Base-by-base conservation (phyloP, 2,329 filamentous ascomycete genomes). In the Colletotrichum australisinense region DNA sequence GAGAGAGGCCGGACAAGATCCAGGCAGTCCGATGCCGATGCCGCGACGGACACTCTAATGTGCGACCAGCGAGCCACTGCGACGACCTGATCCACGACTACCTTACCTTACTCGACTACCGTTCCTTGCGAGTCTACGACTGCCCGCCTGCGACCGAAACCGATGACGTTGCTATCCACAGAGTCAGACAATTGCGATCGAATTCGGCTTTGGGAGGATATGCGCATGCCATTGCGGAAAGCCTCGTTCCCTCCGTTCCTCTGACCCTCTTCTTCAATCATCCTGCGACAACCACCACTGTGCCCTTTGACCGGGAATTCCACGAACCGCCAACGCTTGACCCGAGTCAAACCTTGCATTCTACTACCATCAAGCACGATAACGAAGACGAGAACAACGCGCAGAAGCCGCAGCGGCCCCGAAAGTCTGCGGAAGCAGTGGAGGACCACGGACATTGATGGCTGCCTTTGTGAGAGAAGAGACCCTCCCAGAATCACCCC, bases 381-480 rank as follows among this genome's bases (percentile, higher is more conserved):
- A 9, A 49, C 42, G 42, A 49, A 19, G 7, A 49, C 42, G 8
- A 35, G 11, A 35, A 49, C 19, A n/a, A 49, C 42, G 42, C 19
- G 42, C 42, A 49, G 42, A 49, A 52, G 60, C 35, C 46, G 52
- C 59, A 38, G 35, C 65, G 30, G 53, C 53, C 30, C 59, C 42
- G 30, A 59, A 58, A 30, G 59, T 72, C 60, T 64, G 66, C 70
- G 60, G 59, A 69, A 30, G 60, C 53, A 57, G 67, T 38, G 60
- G 60, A 70, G 67, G 67, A 73, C 16, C 56, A 56, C 35, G 56
- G 70, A 65, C 67, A 73, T 78, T 76, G 65, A 78, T 78, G 77
- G 77, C 77, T 77, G 77, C 77, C 73, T 77, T 78, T 75, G 77
- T 78, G 67, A 77, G 77, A 38, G 16, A 56, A 8, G 24, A 24